These are phyloP conservation scores for Gnomoniopsis smithogilvyi DNA, from an alignment of 2,329 filamentous ascomycete species.

Conservation along the genomic window DNA sequence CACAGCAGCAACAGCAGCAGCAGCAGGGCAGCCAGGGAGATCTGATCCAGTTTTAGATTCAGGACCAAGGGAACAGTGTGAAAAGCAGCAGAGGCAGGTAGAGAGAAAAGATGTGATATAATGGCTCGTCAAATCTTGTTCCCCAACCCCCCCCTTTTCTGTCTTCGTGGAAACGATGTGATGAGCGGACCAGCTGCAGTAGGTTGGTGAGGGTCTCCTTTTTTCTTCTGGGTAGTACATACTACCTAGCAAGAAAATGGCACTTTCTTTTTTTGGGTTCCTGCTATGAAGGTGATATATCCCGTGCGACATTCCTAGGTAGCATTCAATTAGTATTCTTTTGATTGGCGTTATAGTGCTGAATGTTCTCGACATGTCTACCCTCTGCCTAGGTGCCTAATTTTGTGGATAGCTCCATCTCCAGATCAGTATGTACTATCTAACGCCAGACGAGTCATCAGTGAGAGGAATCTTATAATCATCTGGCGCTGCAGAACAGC, in stretches of 20 bases:
- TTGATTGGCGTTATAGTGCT: not conserved
- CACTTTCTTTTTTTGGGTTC: constrained; percentile 4
- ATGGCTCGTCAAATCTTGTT: not conserved
- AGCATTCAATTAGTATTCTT: constrained; percentile 17
- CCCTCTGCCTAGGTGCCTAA: not conserved
- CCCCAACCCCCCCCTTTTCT: not conserved
- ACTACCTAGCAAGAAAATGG: constrained; percentile 2
- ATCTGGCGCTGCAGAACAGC: too few relatives aligned
- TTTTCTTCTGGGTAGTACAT: constrained; percentile 14
- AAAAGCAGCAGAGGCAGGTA: not conserved
- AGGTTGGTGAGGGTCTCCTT: constrained; percentile 2
- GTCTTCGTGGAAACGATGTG: not conserved
- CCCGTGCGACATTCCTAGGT: constrained; percentile 13
- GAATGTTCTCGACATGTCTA: not conserved
- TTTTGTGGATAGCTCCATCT: too few relatives aligned
- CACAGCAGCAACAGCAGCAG: constrained; percentile 36
- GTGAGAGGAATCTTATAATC: too few relatives aligned
- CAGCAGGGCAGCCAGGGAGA: constrained; percentile 42
- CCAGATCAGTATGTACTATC: not conserved
- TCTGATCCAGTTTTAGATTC: constrained; percentile 58
- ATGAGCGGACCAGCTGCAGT: not conserved
- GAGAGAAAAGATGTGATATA: not conserved
- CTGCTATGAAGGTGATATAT: constrained; percentile 7
- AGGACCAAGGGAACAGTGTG: not conserved
- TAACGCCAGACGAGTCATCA: not conserved